Percentiles rank a stretch among this genome's conserved stretches.
phyloP scores from a whole-genome alignment of 208 protist species.

The Borovskyia barvae region DNA sequence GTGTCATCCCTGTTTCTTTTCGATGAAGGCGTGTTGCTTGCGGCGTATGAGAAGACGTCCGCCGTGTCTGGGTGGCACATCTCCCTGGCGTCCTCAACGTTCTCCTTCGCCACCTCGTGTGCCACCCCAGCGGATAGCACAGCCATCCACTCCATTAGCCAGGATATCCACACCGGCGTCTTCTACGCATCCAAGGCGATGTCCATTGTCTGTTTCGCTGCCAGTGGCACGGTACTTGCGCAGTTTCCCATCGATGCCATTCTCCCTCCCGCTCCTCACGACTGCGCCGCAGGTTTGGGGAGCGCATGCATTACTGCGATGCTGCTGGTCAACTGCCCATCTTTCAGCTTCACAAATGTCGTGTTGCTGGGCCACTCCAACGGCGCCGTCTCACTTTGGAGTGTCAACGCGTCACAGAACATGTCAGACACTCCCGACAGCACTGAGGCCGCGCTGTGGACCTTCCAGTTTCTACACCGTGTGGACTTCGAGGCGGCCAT shows the following conservation, averaged over 20 bases:
- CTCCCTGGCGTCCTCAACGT: slow-evolving; percentile 27
- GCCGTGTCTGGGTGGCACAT: slow-evolving; percentile 52
- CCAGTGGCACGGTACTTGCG: slow-evolving; percentile 33
- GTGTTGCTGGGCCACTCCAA: slow-evolving; percentile 20
- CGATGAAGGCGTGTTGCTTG: slow-evolving; percentile 40
- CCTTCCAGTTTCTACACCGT: slow-evolving; percentile 22
- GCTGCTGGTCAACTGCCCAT: slow-evolving; percentile 22
- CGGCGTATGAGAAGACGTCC: slow-evolving; percentile 22
- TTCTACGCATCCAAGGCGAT: slow-evolving; percentile 41
- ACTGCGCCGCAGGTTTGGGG: slow-evolving; percentile 12
- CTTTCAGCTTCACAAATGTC: slow-evolving; percentile 19
- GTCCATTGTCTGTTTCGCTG: slow-evolving; percentile 36
- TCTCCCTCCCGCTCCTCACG: slow-evolving; percentile 13
- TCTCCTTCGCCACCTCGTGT: slow-evolving; percentile 34
- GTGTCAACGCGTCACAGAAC: slow-evolving; percentile 15
- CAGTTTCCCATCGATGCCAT: slow-evolving; percentile 23
- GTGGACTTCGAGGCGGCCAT: slow-evolving; percentile 20
- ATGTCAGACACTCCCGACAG: slow-evolving; percentile 4
- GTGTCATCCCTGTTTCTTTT: slow-evolving; percentile 39
- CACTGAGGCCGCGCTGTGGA: slow-evolving; percentile 17
- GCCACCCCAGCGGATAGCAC: slow-evolving; percentile 19
- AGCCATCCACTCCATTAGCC: slow-evolving; percentile 27
- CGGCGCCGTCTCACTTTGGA: slow-evolving; percentile 28
- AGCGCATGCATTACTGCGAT: slow-evolving; percentile 15
- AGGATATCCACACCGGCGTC: slow-evolving; percentile 25